Conservation (phyloP, 306 rosid genomes). For the Hippophae tibetana region DNA sequence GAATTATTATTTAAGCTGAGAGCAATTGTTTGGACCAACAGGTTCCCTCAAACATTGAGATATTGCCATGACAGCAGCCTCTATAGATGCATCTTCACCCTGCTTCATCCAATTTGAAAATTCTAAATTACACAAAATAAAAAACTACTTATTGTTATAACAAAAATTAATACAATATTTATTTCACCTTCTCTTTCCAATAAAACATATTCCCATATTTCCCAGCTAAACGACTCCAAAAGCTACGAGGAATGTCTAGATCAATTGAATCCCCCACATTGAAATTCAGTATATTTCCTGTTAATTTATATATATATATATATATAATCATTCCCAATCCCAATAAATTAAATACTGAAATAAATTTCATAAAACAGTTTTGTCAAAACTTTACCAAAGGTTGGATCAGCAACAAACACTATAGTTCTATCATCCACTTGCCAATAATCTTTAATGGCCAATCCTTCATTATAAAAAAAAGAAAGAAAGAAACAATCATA, state of each 20-base stretch:
- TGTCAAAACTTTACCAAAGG: slow-evolving; percentile 53
- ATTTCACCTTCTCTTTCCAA: slow-evolving; percentile 84
- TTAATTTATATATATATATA: slow-evolving; percentile 7
- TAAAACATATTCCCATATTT: slow-evolving; percentile 89
- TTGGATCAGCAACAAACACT: slow-evolving; percentile 97
- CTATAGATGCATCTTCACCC: slow-evolving; percentile 96
- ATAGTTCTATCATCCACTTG: slow-evolving; percentile 94
- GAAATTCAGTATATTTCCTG: slow-evolving; percentile 91
- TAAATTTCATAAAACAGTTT: not conserved
- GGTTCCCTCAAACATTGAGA: slow-evolving; percentile 89
- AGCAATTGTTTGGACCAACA: slow-evolving; percentile 68
- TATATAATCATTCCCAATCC: not conserved
- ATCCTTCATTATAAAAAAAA: slow-evolving; percentile 33
- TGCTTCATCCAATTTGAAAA: slow-evolving; percentile 22
- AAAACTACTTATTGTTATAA: not conserved
- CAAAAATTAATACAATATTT: not conserved
- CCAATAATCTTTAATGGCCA: slow-evolving; percentile 92
- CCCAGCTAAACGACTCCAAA: slow-evolving; percentile 96
- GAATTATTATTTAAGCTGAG: slow-evolving; percentile 49
- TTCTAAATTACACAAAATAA: not conserved
- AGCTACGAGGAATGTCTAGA: slow-evolving; percentile 83
- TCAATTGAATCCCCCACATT: slow-evolving; percentile 83
- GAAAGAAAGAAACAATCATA: not conserved
- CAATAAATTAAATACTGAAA: slow-evolving; percentile 10
- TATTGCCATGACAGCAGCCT: slow-evolving; percentile 85